Evolutionary conservation across 78 protist species (phyloP).

Genomic region (Salpingoeca rosetta): DNA sequence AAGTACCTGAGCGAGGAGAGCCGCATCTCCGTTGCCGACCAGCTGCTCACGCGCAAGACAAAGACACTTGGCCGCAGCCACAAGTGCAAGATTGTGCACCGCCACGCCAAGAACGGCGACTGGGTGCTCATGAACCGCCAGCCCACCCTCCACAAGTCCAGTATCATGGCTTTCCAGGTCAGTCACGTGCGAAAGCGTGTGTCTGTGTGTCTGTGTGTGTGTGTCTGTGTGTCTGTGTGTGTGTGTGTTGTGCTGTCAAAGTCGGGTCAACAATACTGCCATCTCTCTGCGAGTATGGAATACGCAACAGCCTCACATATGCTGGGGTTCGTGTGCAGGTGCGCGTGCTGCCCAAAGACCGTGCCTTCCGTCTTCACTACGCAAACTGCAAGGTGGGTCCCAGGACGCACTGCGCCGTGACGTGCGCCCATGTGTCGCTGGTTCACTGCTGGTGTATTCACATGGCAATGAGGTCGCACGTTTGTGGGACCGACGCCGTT

Average conservation of each 20-base stretch:
- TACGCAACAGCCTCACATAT: background rate
- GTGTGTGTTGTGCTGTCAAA: too few species aligned
- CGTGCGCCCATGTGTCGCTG: too few species aligned
- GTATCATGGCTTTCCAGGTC: slow-evolving; percentile 91
- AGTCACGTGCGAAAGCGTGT: slow-evolving; percentile 47
- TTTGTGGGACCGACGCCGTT: too few species aligned
- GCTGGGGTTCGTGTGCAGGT: too few species aligned
- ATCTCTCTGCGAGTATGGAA: background rate
- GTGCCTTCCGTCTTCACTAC: slow-evolving; percentile 94
- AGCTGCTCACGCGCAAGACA: slow-evolving; percentile 39
- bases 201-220: background rate
- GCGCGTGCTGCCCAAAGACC: slow-evolving; percentile 44
- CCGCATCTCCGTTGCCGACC: slow-evolving; percentile 56
- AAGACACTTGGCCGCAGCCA: background rate
- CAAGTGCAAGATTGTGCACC: slow-evolving; percentile 59
- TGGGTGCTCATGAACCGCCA: slow-evolving; percentile 92
- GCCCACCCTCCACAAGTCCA: slow-evolving; percentile 97
- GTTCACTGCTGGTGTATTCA: too few species aligned
- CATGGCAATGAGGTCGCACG: too few species aligned
- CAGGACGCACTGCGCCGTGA: too few species aligned
- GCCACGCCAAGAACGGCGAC: slow-evolving; percentile 91
- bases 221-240: background rate
- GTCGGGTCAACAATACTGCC: background rate
- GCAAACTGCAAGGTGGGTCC: slow-evolving; percentile 88
- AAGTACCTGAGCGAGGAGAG: slow-evolving; percentile 21